These are phyloP conservation scores for Scheffersomyces ergatensis DNA, from an alignment of 805 yeast genomes.

Conservation along the genomic window DNA sequence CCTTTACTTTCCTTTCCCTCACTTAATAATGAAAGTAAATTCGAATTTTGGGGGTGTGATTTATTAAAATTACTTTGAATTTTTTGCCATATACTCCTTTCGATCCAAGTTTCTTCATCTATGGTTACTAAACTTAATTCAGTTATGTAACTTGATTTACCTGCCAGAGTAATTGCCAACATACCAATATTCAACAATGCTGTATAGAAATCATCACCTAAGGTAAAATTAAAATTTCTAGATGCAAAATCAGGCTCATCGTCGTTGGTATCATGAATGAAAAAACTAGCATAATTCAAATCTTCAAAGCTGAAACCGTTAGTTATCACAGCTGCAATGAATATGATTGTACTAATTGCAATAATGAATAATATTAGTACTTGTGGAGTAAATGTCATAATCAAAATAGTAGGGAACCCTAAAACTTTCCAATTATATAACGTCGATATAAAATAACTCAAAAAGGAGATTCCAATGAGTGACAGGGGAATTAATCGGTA, in stretches of 20 bases:
- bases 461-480: conserved; percentile 51
- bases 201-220: conserved; percentile 66
- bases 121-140: conserved; percentile 50
- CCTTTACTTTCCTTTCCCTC: conserved; percentile 11
- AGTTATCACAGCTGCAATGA: conserved; percentile 56
- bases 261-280: conserved; percentile 19
- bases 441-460: conserved; percentile 40
- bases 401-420: conserved; percentile 53
- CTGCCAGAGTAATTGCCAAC: conserved; percentile 65
- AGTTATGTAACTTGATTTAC: conserved; percentile 61
- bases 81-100: conserved; percentile 26
- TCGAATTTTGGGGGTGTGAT: not conserved
- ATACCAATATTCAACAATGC: conserved; percentile 59
- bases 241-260: conserved; percentile 14
- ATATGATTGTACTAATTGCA: conserved; percentile 50
- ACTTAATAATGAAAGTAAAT: conserved; percentile 5
- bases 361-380: conserved; percentile 51
- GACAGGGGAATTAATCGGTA: conserved; percentile 66
- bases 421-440: conserved; percentile 39
- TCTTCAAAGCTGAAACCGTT: conserved; percentile 42
- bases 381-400: conserved; percentile 67
- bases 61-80: conserved; percentile 1
- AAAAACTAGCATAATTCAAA: conserved; percentile 34
- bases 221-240: conserved; percentile 33
- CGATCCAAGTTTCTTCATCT: conserved; percentile 59